phyloP scores from a whole-genome alignment of 2,329 filamentous ascomycete genomes.

The Ustulina deusta region DNA sequence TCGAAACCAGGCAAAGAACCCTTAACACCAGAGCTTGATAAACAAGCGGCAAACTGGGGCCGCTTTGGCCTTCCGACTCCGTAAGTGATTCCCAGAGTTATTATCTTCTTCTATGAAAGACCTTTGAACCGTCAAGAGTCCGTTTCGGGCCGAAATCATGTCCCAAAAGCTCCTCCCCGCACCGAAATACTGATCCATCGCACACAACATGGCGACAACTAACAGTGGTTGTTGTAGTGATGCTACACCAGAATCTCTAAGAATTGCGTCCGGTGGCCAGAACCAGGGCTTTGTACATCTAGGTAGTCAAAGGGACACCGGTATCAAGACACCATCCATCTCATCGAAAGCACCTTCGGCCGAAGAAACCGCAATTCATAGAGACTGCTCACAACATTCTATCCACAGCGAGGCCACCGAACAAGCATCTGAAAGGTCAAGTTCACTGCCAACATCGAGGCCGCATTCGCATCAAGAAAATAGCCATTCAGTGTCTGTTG shows the following conservation, averaged over 20 bases:
- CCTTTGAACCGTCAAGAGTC: background rate
- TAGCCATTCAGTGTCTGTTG: background rate
- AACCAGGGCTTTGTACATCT: background rate
- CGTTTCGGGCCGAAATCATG: background rate
- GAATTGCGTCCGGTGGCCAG: constrained; percentile 1
- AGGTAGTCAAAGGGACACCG: background rate
- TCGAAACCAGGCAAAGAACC: constrained; percentile 20
- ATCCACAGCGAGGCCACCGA: constrained; percentile 6
- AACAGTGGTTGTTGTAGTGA: background rate
- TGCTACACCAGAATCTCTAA: constrained; percentile 21
- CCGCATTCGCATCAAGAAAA: background rate
- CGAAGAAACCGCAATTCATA: background rate
- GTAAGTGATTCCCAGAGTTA: background rate
- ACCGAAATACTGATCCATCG: background rate
- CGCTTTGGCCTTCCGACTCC: constrained; percentile 30
- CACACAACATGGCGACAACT: background rate
- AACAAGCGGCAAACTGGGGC: constrained; percentile 13
- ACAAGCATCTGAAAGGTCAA: background rate
- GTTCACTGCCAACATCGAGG: background rate
- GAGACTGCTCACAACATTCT: background rate
- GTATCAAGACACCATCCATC: background rate
- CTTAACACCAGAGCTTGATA: constrained; percentile 21
- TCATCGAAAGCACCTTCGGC: background rate
- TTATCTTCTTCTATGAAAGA: too few species aligned
- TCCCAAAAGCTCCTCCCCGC: background rate